Percentiles rank a stretch among this genome's conserved stretches.
These are phyloP conservation scores for Populus nigra DNA, from an alignment of 345 rosid species.

Conservation along the genomic window DNA sequence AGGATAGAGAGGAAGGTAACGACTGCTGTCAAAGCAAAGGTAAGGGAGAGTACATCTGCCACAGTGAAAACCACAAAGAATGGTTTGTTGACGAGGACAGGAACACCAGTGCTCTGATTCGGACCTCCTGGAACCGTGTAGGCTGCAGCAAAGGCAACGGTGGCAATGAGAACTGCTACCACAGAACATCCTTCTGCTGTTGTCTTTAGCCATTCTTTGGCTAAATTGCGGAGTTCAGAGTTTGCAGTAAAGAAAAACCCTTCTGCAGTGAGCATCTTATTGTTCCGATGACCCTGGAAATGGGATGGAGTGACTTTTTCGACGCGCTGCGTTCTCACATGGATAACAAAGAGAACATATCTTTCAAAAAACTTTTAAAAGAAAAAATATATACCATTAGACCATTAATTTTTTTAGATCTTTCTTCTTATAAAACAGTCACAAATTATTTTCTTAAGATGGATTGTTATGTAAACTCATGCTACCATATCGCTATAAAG, in stretches of 20 bases:
- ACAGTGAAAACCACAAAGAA: conserved; percentile 39
- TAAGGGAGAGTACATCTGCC: conserved; percentile 51
- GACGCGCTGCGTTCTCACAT: conserved; percentile 3
- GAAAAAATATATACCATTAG: too few relatives aligned
- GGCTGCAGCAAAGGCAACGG: conserved; percentile 59
- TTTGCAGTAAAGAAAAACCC: conserved; percentile 1
- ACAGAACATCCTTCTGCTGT: conserved; percentile 52
- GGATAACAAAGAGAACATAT: too few relatives aligned
- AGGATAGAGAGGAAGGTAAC: conserved; percentile 55
- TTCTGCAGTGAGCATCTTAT: neutral
- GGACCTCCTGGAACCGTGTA: conserved; percentile 49
- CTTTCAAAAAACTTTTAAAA: too few relatives aligned
- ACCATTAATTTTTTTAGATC: too few relatives aligned
- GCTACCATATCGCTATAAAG: too few relatives aligned
- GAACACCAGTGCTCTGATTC: conserved; percentile 20
- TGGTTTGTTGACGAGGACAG: conserved; percentile 1
- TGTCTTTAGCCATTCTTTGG: conserved; percentile 57
- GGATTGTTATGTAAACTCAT: too few relatives aligned
- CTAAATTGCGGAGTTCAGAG: conserved; percentile 32
- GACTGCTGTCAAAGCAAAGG: conserved; percentile 49
- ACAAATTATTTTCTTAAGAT: too few relatives aligned
- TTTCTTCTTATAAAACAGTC: too few relatives aligned
- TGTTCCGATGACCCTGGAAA: conserved; percentile 11
- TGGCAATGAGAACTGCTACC: conserved; percentile 52
- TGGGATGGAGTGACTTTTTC: neutral